Base-by-base conservation (phyloP, 371 early-diverging fungal genomes). In the Zychaea mexicana region DNA sequence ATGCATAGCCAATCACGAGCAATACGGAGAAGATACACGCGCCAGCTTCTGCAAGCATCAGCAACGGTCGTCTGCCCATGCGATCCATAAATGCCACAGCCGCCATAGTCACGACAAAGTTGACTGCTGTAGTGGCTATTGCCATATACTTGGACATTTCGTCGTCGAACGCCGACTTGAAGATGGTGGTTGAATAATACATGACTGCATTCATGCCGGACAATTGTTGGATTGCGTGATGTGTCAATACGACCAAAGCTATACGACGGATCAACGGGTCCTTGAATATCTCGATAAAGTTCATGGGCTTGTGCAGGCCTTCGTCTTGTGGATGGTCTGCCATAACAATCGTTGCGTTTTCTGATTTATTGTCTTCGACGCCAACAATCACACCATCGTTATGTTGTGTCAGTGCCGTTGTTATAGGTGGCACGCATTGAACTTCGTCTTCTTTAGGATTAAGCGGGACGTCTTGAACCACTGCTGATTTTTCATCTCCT, bases 121-220 rank as follows among this genome's bases (percentile, higher is more conserved):
- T 89, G 47, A 92, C 83, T 49, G 88, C 78, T 9, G 87, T 88
- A 27, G 73, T 60, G 46, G 68, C 47, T 78, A 84, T 70, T 9
- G 92, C 88, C 62, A 92, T 79, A 67, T 38, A 86, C 71, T 58
- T 88, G 76, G 72, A 88, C 70, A 72, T 57, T 67, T 60, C 70
- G 58, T 17, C 73, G 70, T 69, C 42, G 12, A 76, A 73, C 8
- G 71, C 72, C 31, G 84, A 63, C 76, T 85, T 30, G 74, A 84
- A 57, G 79, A 89, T 63, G 82, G 87, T 74, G 0, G 91, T 88
- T 19, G 94, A 94, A 69, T 92, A 96, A 64, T 90, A 86, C 67
- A 90, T 79, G 57, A 92, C 85, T 55, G 90, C 93, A 66, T 95
- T 95, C 80, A 97, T 94, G 33, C 95, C 96, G 17, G 88, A 85